Evolutionary conservation across 257 asterid genomes (phyloP).

Genomic region (Solanum piurae): DNA sequence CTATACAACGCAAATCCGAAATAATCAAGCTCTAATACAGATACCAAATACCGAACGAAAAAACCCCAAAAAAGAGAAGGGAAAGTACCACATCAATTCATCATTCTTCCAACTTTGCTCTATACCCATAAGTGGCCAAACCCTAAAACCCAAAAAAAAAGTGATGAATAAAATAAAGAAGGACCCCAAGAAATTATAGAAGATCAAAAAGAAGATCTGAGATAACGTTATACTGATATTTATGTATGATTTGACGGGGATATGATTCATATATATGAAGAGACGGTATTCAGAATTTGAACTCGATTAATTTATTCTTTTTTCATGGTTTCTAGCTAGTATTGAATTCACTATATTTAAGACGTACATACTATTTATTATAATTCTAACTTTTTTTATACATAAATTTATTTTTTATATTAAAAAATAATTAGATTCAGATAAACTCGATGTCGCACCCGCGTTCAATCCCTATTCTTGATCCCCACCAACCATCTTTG

Average conservation of each 20-base stretch:
- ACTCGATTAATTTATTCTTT: neutral
- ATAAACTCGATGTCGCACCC: neutral
- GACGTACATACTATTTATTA: neutral
- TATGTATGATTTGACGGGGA: conserved; percentile 16
- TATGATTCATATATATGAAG: neutral
- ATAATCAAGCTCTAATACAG: neutral
- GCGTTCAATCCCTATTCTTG: neutral
- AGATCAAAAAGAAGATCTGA: conserved; percentile 1
- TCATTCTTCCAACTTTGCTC: conserved; percentile 12
- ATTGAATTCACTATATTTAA: neutral
- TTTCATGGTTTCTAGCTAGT: neutral
- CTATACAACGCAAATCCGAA: neutral
- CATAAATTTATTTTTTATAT: neutral
- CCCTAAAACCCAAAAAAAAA: neutral
- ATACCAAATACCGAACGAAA: fast-evolving
- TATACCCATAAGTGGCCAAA: neutral
- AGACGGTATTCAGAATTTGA: neutral
- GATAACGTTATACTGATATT: neutral
- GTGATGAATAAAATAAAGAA: neutral
- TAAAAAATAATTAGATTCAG: neutral
- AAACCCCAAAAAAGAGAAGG: neutral
- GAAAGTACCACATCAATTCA: neutral
- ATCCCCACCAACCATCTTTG: conserved; percentile 12
- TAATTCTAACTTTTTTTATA: neutral
- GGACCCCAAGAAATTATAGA: neutral